Conservation (phyloP, 768 basidiomycete species). For the Trametes elegans region DNA sequence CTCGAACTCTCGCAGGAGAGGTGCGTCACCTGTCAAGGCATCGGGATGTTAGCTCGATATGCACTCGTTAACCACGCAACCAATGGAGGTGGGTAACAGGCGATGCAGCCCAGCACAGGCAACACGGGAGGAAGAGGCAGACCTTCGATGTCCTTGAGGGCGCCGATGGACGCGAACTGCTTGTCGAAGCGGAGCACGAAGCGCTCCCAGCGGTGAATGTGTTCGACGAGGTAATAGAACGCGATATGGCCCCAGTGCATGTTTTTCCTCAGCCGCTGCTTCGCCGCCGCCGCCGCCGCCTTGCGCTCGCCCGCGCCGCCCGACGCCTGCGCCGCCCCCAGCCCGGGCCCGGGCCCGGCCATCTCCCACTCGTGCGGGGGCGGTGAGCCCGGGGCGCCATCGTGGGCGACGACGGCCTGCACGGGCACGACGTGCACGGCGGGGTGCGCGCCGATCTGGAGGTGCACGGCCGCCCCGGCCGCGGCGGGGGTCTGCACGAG, state of each 20-base stretch:
- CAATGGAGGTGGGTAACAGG: background rate
- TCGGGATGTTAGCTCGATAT: slow-evolving; percentile 11
- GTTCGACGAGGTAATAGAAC: slow-evolving; percentile 73
- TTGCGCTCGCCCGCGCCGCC: slow-evolving; percentile 9
- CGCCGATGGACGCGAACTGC: slow-evolving; percentile 69
- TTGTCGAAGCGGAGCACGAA: slow-evolving; percentile 81
- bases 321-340: slow-evolving; percentile 15
- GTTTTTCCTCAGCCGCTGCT: slow-evolving; percentile 38
- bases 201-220: slow-evolving; percentile 80
- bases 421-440: slow-evolving; percentile 13
- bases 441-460: slow-evolving; percentile 13
- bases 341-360: no score
- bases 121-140: slow-evolving; percentile 27
- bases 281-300: slow-evolving; percentile 26
- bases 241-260: slow-evolving; percentile 81
- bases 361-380: slow-evolving; percentile 22
- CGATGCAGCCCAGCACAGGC: no score
- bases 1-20: slow-evolving; percentile 72
- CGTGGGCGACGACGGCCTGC: slow-evolving; percentile 1
- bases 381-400: slow-evolving; percentile 2
- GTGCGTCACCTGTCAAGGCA: slow-evolving; percentile 59
- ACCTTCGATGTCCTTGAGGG: slow-evolving; percentile 74
- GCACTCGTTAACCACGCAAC: no score
- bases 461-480: slow-evolving; percentile 10
- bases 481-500: slow-evolving; percentile 2